Evolutionary conservation across 768 basidiomycete species (phyloP), one percentile per base, ranked within the genome.

Genomic region (Boletus vinaceobasis): DNA sequence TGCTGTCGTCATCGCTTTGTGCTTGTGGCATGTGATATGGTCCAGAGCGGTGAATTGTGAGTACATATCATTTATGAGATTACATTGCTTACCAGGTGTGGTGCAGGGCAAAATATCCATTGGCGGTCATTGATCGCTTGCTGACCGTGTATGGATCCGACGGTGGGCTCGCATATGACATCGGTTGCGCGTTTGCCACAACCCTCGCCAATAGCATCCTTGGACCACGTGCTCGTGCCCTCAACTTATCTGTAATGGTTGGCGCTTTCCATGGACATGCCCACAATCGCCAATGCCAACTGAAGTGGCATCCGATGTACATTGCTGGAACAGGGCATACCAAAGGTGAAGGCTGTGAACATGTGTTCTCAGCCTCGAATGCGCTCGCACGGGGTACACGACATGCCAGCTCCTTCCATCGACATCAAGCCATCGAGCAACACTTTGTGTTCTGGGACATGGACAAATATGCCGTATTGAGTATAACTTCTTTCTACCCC

Each of bases 1-100:
- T n/a, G 14, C 0, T 64, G 63, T 23, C 21, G 23, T 0, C 61
- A 60, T 40, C 13, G 27, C 3, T 52, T 62, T 23, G 36, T 62
- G 1, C 15, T 63, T 0, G 3, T 60, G 0, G 38, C 3, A 0
- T 64, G 58, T 7, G 45, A 64, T 11, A 64, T 64, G 60, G 29
- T 64, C 8, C 43, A 55, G 19, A 64, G 62, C 19, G 53, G 58
- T 0, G 50, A 64, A 7, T 8, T 64, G 60, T 64, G 6, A 5
- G 15, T 40, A 52, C 14, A 1, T 13, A 47, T 32, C 11, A n/a
- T n/a, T n/a, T n/a, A n/a, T n/a, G n/a, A n/a, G n/a, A n/a, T n/a
- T n/a, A n/a, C n/a, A n/a, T n/a, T n/a, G n/a, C n/a, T n/a, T n/a
- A n/a, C n/a, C n/a, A n/a, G n/a, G n/a, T n/a, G n/a, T n/a, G n/a